Base-by-base conservation (phyloP, 2,329 filamentous ascomycete genomes). In the Clarireedia sp. region DNA sequence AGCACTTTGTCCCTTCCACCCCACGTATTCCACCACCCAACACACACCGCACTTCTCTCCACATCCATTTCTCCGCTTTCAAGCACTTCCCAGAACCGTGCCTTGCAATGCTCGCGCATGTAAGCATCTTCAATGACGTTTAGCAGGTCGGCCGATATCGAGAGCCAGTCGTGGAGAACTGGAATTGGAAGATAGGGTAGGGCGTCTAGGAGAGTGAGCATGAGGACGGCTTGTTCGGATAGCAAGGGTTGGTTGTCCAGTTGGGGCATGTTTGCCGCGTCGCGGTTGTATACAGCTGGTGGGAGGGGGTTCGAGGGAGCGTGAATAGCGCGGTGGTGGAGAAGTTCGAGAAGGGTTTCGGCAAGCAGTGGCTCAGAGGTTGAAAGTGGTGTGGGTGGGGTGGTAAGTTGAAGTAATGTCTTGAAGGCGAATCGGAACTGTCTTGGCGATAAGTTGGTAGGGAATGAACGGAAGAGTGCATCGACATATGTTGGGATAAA, bases 341-440 rank as follows among this genome's bases (percentile, higher is more conserved):
- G 74, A 12, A 87, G 73, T 62, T 89, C 85, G 9, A 89, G 73
- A 0, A 89, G 69, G 1, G 79, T 80, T 9, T 83, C 81, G 1
- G 85, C 78, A 10, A 88, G 74, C 60, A 85, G 73, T 2, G 83
- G 83, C 55, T 87, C 81, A 2, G 74, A 76, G 17, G 77, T 78
- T 26, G 82, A 78, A 6, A 88, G 72, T 1, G 75, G 73, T 5
- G 81, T 82, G 1, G 85, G 85, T 14, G 85, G 84, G 1, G 82
- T 79, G 4, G 82, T 81, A 44, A 87, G 78, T 55, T 80, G 78
- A 54, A 88, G 75, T 19, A 88, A 71, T 2, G 83, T 84, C 64
- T 83, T 86, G 71, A 87, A 86, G 0, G 85, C 85, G 7, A 87
- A 75, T 29, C 85, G 75, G 69, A 89, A 89, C 68, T 89, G 85